Evolutionary conservation across 2,329 filamentous ascomycete genomes (phyloP), one percentile per base, ranked within the genome.

Genomic region (Diplodia mutila): DNA sequence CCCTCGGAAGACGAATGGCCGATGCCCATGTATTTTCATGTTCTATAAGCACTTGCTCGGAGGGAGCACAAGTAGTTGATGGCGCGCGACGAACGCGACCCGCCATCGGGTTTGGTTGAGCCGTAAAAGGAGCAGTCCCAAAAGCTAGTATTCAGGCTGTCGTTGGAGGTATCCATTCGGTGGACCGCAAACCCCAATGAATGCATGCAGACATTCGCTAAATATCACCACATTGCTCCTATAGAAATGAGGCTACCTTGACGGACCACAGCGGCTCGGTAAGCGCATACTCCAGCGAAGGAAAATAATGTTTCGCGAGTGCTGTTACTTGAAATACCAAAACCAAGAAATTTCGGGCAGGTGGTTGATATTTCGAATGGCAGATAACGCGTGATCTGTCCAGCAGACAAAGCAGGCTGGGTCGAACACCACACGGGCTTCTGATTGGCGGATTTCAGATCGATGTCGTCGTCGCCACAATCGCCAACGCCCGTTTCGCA

Each of bases 401-500:
- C 32, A 59, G 18, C n/a, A 48, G 39, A 9, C 57, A 21, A 37
- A 42, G 16, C 12, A 27, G 37, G 23, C 23, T n/a, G 23, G 11
- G 25, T 23, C 25, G 39, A n/a, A 25, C 2, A 6, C 32, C 4
- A 16, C 18, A 12, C 12, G 12, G 18, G 1, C 14, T 23, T 11
- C 11, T 63, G 59, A 63, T 63, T 63, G 59, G 59, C 46, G 3
- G 9, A 5, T 29, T 4, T 8, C 9, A 25, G 6, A 37, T 37
- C 59, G n/a, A 63, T 25, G 42, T 34, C 59, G 59, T 49, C 39
- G 39, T 49, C 25, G 29, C 57, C 25, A 37, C 39, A 61, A 61
- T 32, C 46, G 59, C 27, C 59, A 23, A 25, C n/a, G 59, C 59
- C 59, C 27, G 46, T 63, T 63, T 51, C 59, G 49, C 42, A 34